These are phyloP conservation scores for Diaporthe longicolla DNA, from an alignment of 2,329 filamentous ascomycete species.

Conservation along the genomic window DNA sequence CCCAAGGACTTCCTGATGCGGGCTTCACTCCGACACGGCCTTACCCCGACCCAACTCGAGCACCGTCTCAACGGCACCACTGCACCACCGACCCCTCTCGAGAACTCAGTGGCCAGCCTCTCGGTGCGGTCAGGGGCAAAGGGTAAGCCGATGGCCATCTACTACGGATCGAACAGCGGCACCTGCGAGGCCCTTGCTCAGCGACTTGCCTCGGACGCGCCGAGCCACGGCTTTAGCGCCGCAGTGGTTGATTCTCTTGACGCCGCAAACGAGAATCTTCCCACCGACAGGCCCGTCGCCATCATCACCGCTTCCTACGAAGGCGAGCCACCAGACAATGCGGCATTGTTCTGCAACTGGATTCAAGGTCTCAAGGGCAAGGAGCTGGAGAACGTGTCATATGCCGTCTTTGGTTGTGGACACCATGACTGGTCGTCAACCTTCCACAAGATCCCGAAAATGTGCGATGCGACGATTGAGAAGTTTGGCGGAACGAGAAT, in stretches of 20 bases:
- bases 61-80: conserved; percentile 56
- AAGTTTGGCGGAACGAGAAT: conserved; percentile 62
- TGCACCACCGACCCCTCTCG: conserved; percentile 54
- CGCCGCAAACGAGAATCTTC: conserved; percentile 70
- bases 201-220: conserved; percentile 70
- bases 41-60: conserved; percentile 63
- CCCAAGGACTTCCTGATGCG: conserved; percentile 75
- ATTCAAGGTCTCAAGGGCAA: conserved; percentile 64
- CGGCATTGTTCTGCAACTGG: conserved; percentile 77
- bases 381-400: conserved; percentile 69
- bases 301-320: conserved; percentile 80
- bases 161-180: conserved; percentile 81
- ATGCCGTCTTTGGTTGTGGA: conserved; percentile 79
- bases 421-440: conserved; percentile 69
- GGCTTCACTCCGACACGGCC: conserved; percentile 73
- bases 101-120: conserved; percentile 61
- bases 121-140: conserved; percentile 45
- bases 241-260: conserved; percentile 70
- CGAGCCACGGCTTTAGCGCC: conserved; percentile 71
- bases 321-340: conserved; percentile 79
- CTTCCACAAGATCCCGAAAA: conserved; percentile 75
- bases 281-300: conserved; percentile 73
- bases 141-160: conserved; percentile 68
- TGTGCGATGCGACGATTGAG: conserved; percentile 68
- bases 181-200: conserved; percentile 79